These are phyloP conservation scores for Neurospora pannonica DNA, from an alignment of 495 filamentous ascomycete species.

Conservation along the genomic window DNA sequence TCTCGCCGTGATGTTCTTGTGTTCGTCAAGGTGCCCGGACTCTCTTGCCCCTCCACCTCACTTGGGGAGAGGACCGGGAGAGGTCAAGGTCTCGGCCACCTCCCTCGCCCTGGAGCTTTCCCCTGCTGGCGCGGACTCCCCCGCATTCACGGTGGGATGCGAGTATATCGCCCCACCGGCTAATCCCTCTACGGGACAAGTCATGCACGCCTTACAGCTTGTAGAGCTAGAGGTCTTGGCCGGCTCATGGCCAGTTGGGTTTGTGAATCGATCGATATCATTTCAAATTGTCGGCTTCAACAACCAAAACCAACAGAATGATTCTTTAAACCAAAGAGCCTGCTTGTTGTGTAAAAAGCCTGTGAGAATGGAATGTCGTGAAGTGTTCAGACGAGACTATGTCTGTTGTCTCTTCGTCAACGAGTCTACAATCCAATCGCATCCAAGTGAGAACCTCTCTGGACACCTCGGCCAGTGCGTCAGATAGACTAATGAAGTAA, in stretches of 20 bases:
- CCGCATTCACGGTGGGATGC: background rate
- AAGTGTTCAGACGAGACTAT: background rate
- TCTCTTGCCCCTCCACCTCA: background rate
- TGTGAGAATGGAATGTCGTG: background rate
- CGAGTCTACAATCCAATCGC: background rate
- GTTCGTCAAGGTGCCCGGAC: background rate
- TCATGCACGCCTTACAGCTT: background rate
- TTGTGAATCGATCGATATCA: background rate
- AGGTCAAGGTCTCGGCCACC: background rate
- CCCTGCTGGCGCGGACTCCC: background rate
- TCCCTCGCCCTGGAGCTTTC: background rate
- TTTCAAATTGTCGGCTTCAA: background rate
- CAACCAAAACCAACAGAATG: background rate
- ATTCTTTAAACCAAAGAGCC: background rate
- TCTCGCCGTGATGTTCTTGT: background rate
- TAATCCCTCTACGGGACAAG: background rate
- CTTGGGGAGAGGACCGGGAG: background rate
- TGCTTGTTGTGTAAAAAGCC: background rate
- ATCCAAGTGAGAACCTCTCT: background rate
- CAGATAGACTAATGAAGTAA: background rate
- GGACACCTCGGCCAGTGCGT: background rate
- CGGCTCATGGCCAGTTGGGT: too few species aligned
- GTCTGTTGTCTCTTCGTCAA: background rate
- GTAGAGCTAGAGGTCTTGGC: background rate
- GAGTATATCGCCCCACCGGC: background rate